Percentiles rank a stretch among this genome's conserved stretches.
Evolutionary conservation across 2,329 filamentous ascomycete species (phyloP).

Genomic region (Stachybotrys elegans): DNA sequence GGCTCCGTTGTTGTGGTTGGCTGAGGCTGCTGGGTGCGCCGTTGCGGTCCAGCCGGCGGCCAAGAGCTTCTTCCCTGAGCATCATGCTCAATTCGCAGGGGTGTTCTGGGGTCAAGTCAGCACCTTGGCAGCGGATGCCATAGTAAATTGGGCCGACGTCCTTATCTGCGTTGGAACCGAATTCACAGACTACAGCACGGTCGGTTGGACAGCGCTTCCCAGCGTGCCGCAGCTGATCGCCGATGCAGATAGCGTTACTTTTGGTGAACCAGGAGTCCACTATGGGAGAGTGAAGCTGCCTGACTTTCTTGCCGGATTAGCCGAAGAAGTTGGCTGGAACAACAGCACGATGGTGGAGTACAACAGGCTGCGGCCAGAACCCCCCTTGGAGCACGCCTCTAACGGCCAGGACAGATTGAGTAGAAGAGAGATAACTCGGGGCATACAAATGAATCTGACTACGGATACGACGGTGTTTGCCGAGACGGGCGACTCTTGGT

Average conservation of each 20-base stretch:
- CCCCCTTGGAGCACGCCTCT: not conserved
- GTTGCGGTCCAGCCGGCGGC: conserved; percentile 8
- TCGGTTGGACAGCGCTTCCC: conserved; percentile 9
- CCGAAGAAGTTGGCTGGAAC: conserved; percentile 5
- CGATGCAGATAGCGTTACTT: conserved; percentile 4
- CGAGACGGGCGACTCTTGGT: conserved; percentile 10
- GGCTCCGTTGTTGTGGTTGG: conserved; percentile 2
- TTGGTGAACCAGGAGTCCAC: conserved; percentile 2
- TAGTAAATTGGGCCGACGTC: conserved; percentile 5
- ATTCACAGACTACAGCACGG: conserved; percentile 10
- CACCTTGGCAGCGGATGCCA: conserved; percentile 4
- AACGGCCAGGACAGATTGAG: conserved; percentile 4
- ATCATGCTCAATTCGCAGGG: conserved; percentile 8
- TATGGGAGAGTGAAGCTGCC: conserved; percentile 4
- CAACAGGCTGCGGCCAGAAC: conserved; percentile 1
- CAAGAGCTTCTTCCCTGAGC: conserved; percentile 8
- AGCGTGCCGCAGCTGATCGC: conserved; percentile 4
- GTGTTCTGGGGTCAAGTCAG: conserved; percentile 9
- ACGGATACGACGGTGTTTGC: conserved; percentile 8
- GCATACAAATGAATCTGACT: conserved; percentile 5
- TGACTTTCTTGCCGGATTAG: conserved; percentile 6
- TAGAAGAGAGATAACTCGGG: conserved; percentile 5
- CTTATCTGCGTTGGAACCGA: conserved; percentile 5
- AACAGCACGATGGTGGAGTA: conserved; percentile 4
- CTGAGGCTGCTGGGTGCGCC: conserved; percentile 8